A percentile compares a stretch with the other conserved stretches of the same genome.
These are phyloP conservation scores for Rubus idaeus DNA, from an alignment of 306 rosid genomes.

Conservation along the genomic window DNA sequence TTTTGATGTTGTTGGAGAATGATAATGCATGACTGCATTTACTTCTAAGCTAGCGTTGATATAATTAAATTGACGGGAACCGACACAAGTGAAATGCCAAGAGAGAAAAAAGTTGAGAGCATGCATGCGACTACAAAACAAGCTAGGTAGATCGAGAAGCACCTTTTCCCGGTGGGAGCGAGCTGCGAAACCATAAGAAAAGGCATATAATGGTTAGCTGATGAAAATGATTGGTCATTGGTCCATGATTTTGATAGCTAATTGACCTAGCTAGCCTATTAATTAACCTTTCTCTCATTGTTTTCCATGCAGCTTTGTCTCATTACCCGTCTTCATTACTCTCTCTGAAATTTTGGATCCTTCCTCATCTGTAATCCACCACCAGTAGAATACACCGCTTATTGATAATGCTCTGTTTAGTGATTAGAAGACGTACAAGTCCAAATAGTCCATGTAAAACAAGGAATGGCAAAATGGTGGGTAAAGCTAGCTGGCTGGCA, in stretches of 20 bases:
- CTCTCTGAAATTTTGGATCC: background rate
- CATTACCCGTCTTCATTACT: background rate
- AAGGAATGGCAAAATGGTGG: background rate
- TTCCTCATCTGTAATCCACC: constrained; percentile 5
- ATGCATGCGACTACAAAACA: too few species aligned
- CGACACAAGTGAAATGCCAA: background rate
- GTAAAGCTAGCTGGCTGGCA: background rate
- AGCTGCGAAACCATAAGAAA: background rate
- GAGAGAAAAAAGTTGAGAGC: background rate
- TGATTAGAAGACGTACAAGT: background rate
- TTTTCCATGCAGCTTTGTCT: constrained; percentile 4
- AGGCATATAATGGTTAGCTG: background rate
- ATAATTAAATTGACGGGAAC: background rate
- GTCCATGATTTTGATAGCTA: background rate
- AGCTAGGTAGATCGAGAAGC: too few species aligned
- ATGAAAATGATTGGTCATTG: background rate
- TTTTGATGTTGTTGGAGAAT: background rate
- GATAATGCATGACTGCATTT: background rate
- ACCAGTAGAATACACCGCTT: background rate
- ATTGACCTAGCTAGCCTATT: background rate
- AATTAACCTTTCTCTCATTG: background rate
- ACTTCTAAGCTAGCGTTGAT: background rate
- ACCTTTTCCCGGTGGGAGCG: background rate
- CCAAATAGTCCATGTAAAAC: background rate
- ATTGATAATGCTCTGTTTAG: background rate